A percentile compares a stretch with the other conserved stretches of the same genome.
Conservation (phyloP, 768 basidiomycete genomes). For the Calocybe gangraenosa region DNA sequence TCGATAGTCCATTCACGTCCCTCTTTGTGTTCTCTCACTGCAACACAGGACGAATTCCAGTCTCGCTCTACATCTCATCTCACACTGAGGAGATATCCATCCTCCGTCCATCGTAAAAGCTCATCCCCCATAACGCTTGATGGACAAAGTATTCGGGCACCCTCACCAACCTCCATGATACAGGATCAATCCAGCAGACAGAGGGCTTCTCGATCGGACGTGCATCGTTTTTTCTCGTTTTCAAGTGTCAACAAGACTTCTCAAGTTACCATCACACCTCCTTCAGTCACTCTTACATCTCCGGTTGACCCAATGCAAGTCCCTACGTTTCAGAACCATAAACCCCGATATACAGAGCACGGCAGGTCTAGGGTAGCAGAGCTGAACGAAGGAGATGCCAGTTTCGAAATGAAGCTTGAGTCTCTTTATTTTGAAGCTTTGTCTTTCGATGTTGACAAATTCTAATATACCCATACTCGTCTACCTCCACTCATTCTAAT, state of each 20-base stretch:
- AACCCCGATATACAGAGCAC: neutral
- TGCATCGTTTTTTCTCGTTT: conserved; percentile 37
- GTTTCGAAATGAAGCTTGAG: conserved; percentile 65
- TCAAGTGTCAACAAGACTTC: conserved; percentile 16
- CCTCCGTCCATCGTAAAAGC: conserved; percentile 8
- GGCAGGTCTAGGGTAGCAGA: neutral
- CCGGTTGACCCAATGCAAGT: neutral
- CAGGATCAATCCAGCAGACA: conserved; percentile 24
- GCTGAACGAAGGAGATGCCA: conserved; percentile 31
- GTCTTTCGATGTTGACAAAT: conserved; percentile 62
- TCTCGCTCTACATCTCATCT: conserved; percentile 14
- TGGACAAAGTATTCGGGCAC: conserved; percentile 21
- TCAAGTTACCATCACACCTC: conserved; percentile 17
- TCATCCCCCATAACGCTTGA: conserved; percentile 15
- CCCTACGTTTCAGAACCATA: neutral
- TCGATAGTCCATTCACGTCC: conserved; percentile 20
- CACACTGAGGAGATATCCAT: conserved; percentile 14
- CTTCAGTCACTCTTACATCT: conserved; percentile 7
- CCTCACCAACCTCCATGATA: conserved; percentile 31
- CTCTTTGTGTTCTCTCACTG: conserved; percentile 28
- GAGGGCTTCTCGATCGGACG: conserved; percentile 33
- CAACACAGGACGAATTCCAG: conserved; percentile 7
- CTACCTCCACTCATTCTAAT: no score
- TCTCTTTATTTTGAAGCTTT: conserved; percentile 71
- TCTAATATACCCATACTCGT: conserved; percentile 29